Conservation (phyloP, 1,284 basidiomycete genomes). For the Moesziomyces antarcticus region DNA sequence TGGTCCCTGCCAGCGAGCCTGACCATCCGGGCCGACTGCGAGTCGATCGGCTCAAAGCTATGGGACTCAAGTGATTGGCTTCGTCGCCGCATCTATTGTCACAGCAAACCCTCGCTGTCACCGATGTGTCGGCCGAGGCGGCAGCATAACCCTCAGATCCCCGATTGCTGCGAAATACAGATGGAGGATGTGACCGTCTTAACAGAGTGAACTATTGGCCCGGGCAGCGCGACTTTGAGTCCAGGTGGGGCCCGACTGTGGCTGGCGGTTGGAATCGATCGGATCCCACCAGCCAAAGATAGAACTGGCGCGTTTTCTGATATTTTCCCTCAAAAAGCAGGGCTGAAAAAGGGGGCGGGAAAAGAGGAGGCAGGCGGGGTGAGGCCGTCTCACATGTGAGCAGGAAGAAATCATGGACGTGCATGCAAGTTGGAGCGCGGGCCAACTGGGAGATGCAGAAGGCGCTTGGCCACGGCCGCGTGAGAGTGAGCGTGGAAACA, state of each 20-base stretch:
- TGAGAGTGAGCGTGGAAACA: constrained; percentile 2
- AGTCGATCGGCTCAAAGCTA: constrained; percentile 19
- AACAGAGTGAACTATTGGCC: too few relatives aligned
- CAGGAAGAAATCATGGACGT: too few relatives aligned
- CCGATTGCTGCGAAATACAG: too few relatives aligned
- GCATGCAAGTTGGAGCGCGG: background rate
- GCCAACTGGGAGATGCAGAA: background rate
- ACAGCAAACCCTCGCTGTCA: too few relatives aligned
- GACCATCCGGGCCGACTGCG: constrained; percentile 46
- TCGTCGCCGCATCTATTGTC: background rate
- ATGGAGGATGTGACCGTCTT: too few relatives aligned
- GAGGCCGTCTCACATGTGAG: background rate
- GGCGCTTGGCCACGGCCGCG: too few relatives aligned
- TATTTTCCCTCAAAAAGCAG: background rate
- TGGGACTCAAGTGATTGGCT: constrained; percentile 34
- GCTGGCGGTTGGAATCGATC: background rate
- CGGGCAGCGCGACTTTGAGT: too few relatives aligned
- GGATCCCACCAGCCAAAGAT: background rate
- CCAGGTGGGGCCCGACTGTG: too few relatives aligned
- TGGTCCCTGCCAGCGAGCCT: constrained; percentile 40
- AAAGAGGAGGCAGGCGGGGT: background rate
- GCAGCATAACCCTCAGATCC: too few relatives aligned
- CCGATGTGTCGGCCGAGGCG: too few relatives aligned
- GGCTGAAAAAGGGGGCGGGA: background rate
- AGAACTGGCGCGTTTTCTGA: background rate